Base-by-base conservation (phyloP, 1,139 yeast genomes). In the Spathaspora jeffriesii region DNA sequence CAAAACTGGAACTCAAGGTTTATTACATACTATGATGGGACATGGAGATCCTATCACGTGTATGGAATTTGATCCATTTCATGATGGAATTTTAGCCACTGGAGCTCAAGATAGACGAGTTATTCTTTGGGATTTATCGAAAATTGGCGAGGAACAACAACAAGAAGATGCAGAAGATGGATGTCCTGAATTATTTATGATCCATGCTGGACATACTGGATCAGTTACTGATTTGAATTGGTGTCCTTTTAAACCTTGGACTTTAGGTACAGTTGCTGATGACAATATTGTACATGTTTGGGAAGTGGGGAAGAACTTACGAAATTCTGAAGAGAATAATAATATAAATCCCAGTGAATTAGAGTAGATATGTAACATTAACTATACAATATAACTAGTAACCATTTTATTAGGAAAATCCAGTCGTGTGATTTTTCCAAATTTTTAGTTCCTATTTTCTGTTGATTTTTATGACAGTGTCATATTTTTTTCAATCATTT, bases 141-240 rank as follows among this genome's bases (percentile, higher is more conserved):
- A 78, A 58, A 83, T 87, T 28, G 95, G 95, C 2, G 88, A 84
- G 55, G 95, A 87, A 58, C 93, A 86, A 61, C 73, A 72, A n/a
- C 88, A 82, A 51, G 96, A 87, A 59, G 86, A 86, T 53, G 88
- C 85, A 36, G 85, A 81, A 50, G 95, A 88, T 59, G 96, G 93
- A 42, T 85, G 87, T 42, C 91, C 93, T 6, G 96, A 88, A 60
- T 65, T 87, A 34, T 74, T 87, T 57, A 85, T 87, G 91, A 85
- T 88, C 84, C 96, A 88, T 58, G 95, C 93, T 32, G 96, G 96
- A 15, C 95, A 87, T 59, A 85, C 89, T 11, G 86, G 90, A 11
- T 77, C 85, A 1, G 85, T 88, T 10, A 82, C 84, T 31, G 96
- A 88, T 61, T 73, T 87, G 55, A 77, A 82, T 42, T 84, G 89